A percentile compares a stretch with the other conserved stretches of the same genome.
These are phyloP conservation scores for Vitrella brassicaformis DNA, from an alignment of 73 alveolate genomes.

Conservation along the genomic window DNA sequence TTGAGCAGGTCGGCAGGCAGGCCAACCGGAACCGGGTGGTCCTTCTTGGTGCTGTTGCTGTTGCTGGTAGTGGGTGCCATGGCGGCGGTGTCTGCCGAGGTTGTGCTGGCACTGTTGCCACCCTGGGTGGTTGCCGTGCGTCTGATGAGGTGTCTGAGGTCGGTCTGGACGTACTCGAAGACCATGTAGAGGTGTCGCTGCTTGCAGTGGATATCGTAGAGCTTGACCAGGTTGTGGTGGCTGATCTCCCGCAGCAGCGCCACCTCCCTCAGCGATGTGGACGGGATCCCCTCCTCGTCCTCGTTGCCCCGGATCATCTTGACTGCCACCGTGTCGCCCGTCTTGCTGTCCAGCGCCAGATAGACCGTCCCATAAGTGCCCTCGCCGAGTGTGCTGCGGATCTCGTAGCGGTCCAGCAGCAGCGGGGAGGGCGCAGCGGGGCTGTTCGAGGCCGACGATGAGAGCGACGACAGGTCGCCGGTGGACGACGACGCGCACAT, in stretches of 20 bases:
- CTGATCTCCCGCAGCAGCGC: conserved; percentile 64
- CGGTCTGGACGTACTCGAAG: conserved; percentile 62
- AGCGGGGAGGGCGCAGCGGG: too few species aligned
- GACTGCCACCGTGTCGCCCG: conserved; percentile 76
- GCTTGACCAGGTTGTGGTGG: conserved; percentile 76
- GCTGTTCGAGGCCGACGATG: too few species aligned
- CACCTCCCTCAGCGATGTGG: conserved; percentile 84
- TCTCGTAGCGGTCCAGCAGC: too few species aligned
- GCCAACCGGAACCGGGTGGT: too few species aligned
- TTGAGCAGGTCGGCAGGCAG: background rate
- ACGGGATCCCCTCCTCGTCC: conserved; percentile 89
- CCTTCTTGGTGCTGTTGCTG: too few species aligned
- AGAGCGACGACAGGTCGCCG: too few species aligned
- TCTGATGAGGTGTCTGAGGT: conserved; percentile 48
- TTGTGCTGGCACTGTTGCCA: too few species aligned
- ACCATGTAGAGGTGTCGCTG: conserved; percentile 52
- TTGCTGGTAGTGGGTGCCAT: too few species aligned
- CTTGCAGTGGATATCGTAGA: conserved; percentile 63
- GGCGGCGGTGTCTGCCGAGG: too few species aligned
- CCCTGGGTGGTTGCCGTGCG: too few species aligned
- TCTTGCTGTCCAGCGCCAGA: conserved; percentile 61
- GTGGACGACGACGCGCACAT: too few species aligned
- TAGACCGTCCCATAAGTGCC: conserved; percentile 91
- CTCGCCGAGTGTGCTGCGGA: conserved; percentile 66
- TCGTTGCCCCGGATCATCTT: conserved; percentile 82